Conservation (phyloP, 2,329 filamentous ascomycete species). For the Elsinoe perseae region DNA sequence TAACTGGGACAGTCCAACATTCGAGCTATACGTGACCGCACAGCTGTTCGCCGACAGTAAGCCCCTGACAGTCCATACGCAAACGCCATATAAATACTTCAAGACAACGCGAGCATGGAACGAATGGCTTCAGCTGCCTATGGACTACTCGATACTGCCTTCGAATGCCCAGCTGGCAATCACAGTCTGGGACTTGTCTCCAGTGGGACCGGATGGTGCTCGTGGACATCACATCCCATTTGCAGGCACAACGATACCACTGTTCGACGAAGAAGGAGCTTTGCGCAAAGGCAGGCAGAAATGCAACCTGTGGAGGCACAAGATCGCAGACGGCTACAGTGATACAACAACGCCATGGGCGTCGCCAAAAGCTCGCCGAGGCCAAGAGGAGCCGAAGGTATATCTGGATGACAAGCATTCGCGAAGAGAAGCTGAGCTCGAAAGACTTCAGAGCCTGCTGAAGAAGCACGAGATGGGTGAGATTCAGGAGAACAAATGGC, state of each 20-base stretch:
- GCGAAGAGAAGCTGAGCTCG: conserved; percentile 59
- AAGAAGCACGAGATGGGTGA: conserved; percentile 99
- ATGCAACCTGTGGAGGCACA: conserved; percentile 74
- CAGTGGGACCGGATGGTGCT: conserved; percentile 61
- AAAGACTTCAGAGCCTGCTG: conserved; percentile 78
- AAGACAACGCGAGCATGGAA: conserved; percentile 73
- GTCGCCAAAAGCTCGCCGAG: conserved; percentile 47
- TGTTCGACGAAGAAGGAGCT: conserved; percentile 92
- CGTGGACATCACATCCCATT: conserved; percentile 80
- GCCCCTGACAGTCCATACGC: conserved; percentile 80
- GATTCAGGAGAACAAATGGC: conserved; percentile 85
- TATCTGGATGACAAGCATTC: conserved; percentile 30
- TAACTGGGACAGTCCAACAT: conserved; percentile 53
- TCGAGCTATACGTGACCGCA: conserved; percentile 85
- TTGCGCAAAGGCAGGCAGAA: conserved; percentile 88
- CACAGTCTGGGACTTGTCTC: conserved; percentile 90
- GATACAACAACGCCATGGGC: conserved; percentile 68
- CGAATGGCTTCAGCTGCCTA: conserved; percentile 86
- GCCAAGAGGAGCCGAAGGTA: conserved; percentile 55
- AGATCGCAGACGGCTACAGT: conserved; percentile 76
- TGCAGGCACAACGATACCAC: conserved; percentile 79
- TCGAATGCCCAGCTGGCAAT: conserved; percentile 78
- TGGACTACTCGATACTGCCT: conserved; percentile 75
- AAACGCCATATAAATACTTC: conserved; percentile 89
- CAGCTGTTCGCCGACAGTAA: conserved; percentile 97